phyloP scores from a whole-genome alignment of 2,329 filamentous ascomycete species.

The Fusarium nygamai region DNA sequence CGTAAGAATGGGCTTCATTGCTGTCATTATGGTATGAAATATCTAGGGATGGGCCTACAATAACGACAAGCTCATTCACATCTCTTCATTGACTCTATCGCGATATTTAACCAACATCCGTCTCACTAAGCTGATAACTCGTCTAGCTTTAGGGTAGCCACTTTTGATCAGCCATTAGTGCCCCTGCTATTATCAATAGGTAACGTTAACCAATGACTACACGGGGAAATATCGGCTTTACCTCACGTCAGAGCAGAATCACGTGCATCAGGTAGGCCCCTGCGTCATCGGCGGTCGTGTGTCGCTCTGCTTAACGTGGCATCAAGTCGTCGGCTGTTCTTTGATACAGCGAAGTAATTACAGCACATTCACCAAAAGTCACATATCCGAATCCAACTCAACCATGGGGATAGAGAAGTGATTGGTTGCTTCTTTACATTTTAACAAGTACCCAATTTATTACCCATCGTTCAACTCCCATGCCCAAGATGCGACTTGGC shows the following conservation, averaged over 20 bases:
- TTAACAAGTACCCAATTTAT: conserved; percentile 21
- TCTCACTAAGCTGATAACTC: conserved; percentile 14
- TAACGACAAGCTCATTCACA: neutral
- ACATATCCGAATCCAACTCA: conserved; percentile 10
- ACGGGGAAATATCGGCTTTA: conserved; percentile 30
- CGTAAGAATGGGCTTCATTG: conserved; percentile 33
- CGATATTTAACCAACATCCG: neutral
- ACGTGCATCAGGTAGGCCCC: conserved; percentile 34
- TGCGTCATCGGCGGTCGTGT: conserved; percentile 44
- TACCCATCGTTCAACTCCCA: conserved; percentile 25
- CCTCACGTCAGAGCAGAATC: conserved; percentile 24
- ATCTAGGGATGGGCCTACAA: neutral
- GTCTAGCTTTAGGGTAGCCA: conserved; percentile 33
- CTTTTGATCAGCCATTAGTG: neutral
- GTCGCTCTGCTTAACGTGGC: conserved; percentile 44
- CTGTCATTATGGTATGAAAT: conserved; percentile 5
- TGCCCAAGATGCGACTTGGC: conserved; percentile 64
- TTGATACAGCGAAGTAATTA: conserved; percentile 8
- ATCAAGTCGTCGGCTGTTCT: conserved; percentile 36
- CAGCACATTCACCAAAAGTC: conserved; percentile 18
- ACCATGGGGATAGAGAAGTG: conserved; percentile 40
- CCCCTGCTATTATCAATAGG: neutral
- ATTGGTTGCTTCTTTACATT: conserved; percentile 20
- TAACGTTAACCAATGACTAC: neutral
- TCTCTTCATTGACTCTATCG: neutral